Evolutionary conservation across 2,329 filamentous ascomycete genomes (phyloP), one percentile per base, ranked within the genome.

Genomic region (Aureobasidium sp.): DNA sequence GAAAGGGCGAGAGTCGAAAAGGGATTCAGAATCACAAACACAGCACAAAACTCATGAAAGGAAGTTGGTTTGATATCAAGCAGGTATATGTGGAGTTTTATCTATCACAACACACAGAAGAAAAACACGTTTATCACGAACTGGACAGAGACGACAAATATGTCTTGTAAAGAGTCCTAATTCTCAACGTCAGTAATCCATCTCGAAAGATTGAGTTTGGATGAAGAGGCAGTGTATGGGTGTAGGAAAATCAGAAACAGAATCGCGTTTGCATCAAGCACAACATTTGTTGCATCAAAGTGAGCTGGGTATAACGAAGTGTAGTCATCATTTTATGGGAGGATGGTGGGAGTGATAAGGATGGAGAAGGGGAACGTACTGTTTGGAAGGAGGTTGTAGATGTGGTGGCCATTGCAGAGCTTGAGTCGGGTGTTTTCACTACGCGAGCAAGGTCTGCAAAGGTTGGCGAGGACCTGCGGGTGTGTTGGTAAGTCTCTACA

Each of bases 271-370:
- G 87, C 90, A 91, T 89, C 91, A 96, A 86, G 78, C 85, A 85
- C 89, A 85, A 73, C 42, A 33, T 79, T 83, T 79, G 49, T 48
- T 84, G 90, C 87, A 87, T 97, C 89, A 90, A 90, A 96, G 92
- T 97, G 93, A 97, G 92, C 92, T 97, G 92, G 91, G 93, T 93
- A 84, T 93, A 92, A 92, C 90, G 90, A 86, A 85, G 79, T 77
- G 81, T 84, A 81, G 78, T 96, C 91, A 97, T 97, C 91, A 91
- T 87, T 71, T 77, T 72, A 74, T n/a, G 33, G 5, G 2, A 40
- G n/a, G 19, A 47, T 2, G 19, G 5, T 19, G 6, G 27, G n/a
- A 4, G 56, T 53, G 33, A 8, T 62, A 62, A 45, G 61, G 45
- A 54, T 37, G 63, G 66, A 63, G 58, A 64, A 61, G 54, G 33